Evolutionary conservation across 768 basidiomycete genomes (phyloP), one percentile per base, ranked within the genome.

Genomic region (Mycena epipterygia): DNA sequence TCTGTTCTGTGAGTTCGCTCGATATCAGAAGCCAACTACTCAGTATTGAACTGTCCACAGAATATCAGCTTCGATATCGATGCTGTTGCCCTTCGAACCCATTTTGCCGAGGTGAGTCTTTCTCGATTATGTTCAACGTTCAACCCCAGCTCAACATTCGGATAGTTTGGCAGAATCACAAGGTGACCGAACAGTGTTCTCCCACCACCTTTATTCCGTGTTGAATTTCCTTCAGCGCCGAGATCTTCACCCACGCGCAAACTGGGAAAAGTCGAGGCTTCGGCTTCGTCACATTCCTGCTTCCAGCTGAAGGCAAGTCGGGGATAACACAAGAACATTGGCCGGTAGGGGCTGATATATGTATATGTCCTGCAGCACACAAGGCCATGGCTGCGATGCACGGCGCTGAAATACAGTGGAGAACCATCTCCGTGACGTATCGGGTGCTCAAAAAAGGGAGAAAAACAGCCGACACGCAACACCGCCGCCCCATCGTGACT

Each of bases 221-320:
- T 13, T 51, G 29, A 64, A 29, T 4, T 25, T 11, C 17, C 25
- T 56, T 9, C 23, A 73, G 72, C 42, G 37, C 56, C 48, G 64
- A 67, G 23, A 42, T 73, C 14, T 48, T 67, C 25, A 63, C 37
- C 23, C 13, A 67, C 27, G 25, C 56, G 0, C 21, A 51, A 30
- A 69, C 67, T 2, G 48, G 56, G 27, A 67, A 73, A 30, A 73
- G 64, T 60, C 64, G 65, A 21, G 72, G 72, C 2, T 8, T 37
- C 6, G 72, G 48, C 6, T 9, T 60, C 25, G 35, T 73, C 52
- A 59, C 64, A 9, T 73, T 73, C 60, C 37, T 56, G n/a, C 44
- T 30, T 30, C 60, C 63, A 16, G 46, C 60, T 13, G 67, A 73
- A 59, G 68, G 72, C 70, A 53, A 27, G n/a, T 23, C 2, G n/a